Conservation (phyloP, 1,139 yeast genomes). For the Geotrichum cucujoidarum region DNA sequence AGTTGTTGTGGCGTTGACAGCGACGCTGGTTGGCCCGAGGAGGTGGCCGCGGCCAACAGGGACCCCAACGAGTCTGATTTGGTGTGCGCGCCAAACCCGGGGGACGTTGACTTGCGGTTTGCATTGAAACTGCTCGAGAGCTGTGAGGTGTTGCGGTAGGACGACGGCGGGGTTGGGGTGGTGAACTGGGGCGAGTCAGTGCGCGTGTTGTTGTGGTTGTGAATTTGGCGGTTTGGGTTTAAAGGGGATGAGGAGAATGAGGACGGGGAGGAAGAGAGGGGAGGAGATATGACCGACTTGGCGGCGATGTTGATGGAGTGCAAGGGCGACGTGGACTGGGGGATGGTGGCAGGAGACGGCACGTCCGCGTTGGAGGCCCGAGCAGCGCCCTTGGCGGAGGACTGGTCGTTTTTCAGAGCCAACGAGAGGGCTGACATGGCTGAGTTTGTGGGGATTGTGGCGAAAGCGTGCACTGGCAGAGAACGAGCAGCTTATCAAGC, state of each 20-base stretch:
- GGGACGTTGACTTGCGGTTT: constrained; percentile 4
- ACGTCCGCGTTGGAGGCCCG: neutral
- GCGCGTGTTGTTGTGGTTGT: neutral
- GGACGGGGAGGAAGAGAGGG: constrained; percentile 7
- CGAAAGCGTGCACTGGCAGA: too few relatives aligned
- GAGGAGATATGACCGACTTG: constrained; percentile 5
- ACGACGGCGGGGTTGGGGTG: constrained; percentile 14
- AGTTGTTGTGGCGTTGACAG: constrained; percentile 6
- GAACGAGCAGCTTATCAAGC: too few relatives aligned
- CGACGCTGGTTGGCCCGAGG: too few relatives aligned
- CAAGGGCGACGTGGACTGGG: neutral
- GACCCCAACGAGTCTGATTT: constrained; percentile 5
- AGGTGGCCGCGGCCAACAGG: constrained; percentile 3
- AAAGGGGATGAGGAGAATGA: constrained; percentile 1
- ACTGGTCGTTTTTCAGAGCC: constrained; percentile 3
- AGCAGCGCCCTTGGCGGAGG: neutral
- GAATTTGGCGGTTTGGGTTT: neutral
- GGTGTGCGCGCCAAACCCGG: constrained; percentile 1
- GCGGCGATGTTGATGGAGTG: constrained; percentile 3
- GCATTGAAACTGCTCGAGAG: too few relatives aligned
- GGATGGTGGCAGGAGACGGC: neutral
- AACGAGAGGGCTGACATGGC: constrained; percentile 7
- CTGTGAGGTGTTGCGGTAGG: constrained; percentile 5
- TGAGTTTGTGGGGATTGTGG: neutral
- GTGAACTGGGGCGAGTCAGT: constrained; percentile 2